Base-by-base conservation (phyloP, 352 stramenopile species). In the Thalassiosira mediterranea region DNA sequence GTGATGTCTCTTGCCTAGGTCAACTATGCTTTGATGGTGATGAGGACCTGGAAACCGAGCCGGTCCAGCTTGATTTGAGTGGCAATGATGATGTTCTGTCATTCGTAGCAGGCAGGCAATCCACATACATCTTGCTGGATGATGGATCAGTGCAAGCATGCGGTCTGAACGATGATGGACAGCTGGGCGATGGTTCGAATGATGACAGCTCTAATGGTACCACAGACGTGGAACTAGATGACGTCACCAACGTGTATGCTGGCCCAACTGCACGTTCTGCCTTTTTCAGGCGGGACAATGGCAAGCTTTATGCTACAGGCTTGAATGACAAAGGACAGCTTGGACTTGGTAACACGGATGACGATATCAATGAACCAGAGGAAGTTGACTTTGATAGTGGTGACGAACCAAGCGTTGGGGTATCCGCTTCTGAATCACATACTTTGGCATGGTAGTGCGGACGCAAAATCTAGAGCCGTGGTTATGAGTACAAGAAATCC, bases 311-410 rank as follows among this genome's bases (percentile, higher is more conserved):
- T 49, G 58, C 32, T 5, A 76, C 62, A 0, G 75, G 75, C 1
- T 58, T 76, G 15, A 83, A 83, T 63, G 57, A 79, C 56, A 53
- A 46, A 58, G 75, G 68, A 3, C 68, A 83, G 38, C 68, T 83
- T 38, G 75, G 75, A 10, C 32, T 74, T 15, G 75, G 75, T 15
- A 65, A 83, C 40, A 68, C 25, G 3, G 21, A 53, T 17, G 42
- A 46, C 8, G 47, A 83, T 58, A 67, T 48, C 54, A 76, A 83
- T 26, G 32, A 25, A 25, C 34, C 66, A 10, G 79, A 67, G 3
- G 13, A 57, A 48, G 62, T 83, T 13, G 37, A 64, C 4, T 76
- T 72, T 53, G 44, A n/a, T 28, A n/a, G n/a, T n/a, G 44, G 19
- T n/a, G 21, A 28, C 44, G 21, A 53, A 17, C 8, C 17, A 10